A percentile compares a stretch with the other conserved stretches of the same genome.
phyloP scores from a whole-genome alignment of 177 flowering plant genomes.

The Vitis hybrid region DNA sequence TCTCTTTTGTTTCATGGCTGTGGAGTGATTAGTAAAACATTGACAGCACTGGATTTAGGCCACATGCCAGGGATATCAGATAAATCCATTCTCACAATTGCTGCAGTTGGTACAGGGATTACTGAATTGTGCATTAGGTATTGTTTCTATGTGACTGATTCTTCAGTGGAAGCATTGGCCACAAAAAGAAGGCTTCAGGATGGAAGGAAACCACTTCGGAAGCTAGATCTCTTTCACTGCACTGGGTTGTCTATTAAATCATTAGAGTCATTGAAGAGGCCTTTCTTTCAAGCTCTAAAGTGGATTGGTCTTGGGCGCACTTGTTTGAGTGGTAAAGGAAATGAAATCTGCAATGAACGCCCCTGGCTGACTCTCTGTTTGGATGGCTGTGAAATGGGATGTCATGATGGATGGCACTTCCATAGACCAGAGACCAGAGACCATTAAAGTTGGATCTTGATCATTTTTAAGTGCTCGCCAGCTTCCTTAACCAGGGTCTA shows the following conservation, averaged over 20 bases:
- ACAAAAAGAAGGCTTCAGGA: conserved; percentile 14
- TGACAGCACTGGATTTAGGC: conserved; percentile 39
- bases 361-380: conserved; percentile 43
- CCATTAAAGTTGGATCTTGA: too few relatives aligned
- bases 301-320: conserved; percentile 51
- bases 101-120: conserved; percentile 16
- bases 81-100: conserved; percentile 22
- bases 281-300: conserved; percentile 33
- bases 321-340: conserved; percentile 15
- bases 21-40: conserved; percentile 27
- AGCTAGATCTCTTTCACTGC: conserved; percentile 45
- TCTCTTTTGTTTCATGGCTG: conserved; percentile 24
- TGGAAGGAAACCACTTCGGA: conserved; percentile 22
- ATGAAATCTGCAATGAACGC: conserved; percentile 19
- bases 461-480: too few relatives aligned
- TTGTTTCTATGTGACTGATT: conserved; percentile 41
- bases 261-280: conserved; percentile 17
- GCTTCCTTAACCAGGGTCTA: too few relatives aligned
- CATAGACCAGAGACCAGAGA: conserved; percentile 10
- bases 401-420: conserved; percentile 44
- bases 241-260: conserved; percentile 22
- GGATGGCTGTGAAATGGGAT: conserved; percentile 54
- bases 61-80: conserved; percentile 50
- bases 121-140: conserved; percentile 36
- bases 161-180: conserved; percentile 32